Evolutionary conservation across 805 yeast species (phyloP).

Genomic region (Lachancea kluyveri): DNA sequence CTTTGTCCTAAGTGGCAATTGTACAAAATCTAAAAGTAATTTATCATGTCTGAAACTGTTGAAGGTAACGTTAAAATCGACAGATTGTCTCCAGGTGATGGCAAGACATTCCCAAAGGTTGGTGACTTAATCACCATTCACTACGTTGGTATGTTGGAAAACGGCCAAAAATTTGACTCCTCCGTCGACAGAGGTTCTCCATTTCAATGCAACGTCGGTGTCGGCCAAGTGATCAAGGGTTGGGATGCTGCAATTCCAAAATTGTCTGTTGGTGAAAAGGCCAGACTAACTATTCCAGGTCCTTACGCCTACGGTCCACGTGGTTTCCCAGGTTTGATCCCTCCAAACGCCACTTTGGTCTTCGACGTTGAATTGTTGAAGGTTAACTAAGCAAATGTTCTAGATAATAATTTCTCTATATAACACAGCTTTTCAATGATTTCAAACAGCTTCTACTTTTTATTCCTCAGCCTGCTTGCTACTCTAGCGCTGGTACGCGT

Average conservation of each 20-base stretch:
- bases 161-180: conserved; percentile 94
- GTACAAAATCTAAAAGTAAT: not conserved
- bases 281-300: conserved; percentile 88
- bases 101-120: conserved; percentile 72
- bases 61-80: conserved; percentile 36
- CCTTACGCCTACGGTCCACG: conserved; percentile 88
- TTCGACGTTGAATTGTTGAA: conserved; percentile 71
- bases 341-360: conserved; percentile 90
- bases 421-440: not conserved
- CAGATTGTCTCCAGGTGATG: conserved; percentile 59
- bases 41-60: conserved; percentile 30
- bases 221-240: conserved; percentile 93
- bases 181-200: conserved; percentile 94
- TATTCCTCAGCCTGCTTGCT: conserved; percentile 26
- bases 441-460: conserved; percentile 12
- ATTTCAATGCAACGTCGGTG: conserved; percentile 90
- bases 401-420: not conserved
- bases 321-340: conserved; percentile 95
- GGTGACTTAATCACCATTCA: conserved; percentile 93
- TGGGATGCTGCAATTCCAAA: conserved; percentile 96
- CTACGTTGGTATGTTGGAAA: conserved; percentile 91
- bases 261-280: conserved; percentile 88
- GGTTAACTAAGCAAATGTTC: conserved; percentile 33
- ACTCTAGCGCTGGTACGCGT: conserved; percentile 18
- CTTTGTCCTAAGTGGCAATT: too few relatives aligned